Base-by-base conservation (phyloP, 768 basidiomycete genomes). In the Podaxis pistillaris region DNA sequence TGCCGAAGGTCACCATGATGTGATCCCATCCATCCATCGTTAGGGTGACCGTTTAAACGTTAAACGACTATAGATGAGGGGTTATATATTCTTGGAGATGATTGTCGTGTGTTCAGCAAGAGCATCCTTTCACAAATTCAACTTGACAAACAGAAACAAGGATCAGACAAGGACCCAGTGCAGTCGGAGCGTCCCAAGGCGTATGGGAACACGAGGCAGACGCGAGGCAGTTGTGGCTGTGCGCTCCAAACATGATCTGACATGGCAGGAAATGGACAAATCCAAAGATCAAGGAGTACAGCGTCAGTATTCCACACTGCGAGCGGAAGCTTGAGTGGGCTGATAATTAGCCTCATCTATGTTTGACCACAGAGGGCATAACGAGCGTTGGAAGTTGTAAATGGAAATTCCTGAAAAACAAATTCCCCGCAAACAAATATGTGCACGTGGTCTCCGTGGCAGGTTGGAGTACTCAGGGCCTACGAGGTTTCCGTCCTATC, bases 391-490 rank as follows among this genome's bases (percentile, higher is more conserved):
- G 22, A 4, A 24, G 26, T 13, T 13, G 19, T 24, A 11, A 11
- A 41, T 41, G 12, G n/a, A 26, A 56, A 26, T 41, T 56, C 54
- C 44, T 24, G 22, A 56, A 44, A 56, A 44, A 13, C 56, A 51
- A 59, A 36, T 22, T 49, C 33, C 49, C n/a, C 22, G 33, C 54
- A 56, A 53, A 56, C 38, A 56, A 56, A 59, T 38, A 59, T 11
- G 49, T 17, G 61, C 61, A 62, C 61, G 61, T 62, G 61, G 61
- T 54, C 36, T 12, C 36, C 12, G 38, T 56, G 36, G 33, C 26
- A 30, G 51, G 28, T 11, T 59, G 47, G 38, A n/a, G 38, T 46
- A 37, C 61, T 6, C 51, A 33, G 41, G 53, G 53, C n/a, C 46
- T 59, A 37, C 13, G 15, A 47, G 22, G 33, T 41, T 50, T 26